Evolutionary conservation across 371 early-diverging fungal genomes (phyloP).

Genomic region (Lichtheimia hyalospora): DNA sequence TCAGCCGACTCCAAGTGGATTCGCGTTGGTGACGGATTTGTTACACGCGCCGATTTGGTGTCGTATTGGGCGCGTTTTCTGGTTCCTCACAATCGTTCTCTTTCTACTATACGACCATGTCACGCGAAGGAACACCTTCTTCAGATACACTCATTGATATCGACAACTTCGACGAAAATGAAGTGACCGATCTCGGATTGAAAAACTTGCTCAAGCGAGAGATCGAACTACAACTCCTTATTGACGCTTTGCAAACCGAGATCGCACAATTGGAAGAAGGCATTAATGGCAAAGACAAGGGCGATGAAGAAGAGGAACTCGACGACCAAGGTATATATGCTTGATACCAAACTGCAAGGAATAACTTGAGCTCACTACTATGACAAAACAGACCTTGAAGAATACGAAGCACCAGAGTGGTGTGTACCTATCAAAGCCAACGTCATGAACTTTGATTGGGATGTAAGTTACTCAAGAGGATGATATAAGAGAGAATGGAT

Average conservation of each 20-base stretch:
- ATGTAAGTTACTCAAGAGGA: slow-evolving; percentile 44
- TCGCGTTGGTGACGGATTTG: too few relatives aligned
- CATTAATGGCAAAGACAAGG: slow-evolving; percentile 21
- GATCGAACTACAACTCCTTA: slow-evolving; percentile 51
- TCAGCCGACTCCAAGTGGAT: too few relatives aligned
- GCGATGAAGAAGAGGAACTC: slow-evolving; percentile 28
- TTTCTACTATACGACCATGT: background rate
- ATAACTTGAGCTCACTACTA: background rate
- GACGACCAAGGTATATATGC: slow-evolving; percentile 33
- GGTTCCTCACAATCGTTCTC: background rate
- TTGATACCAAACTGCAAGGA: background rate
- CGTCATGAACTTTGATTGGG: slow-evolving; percentile 93
- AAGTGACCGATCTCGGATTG: slow-evolving; percentile 29
- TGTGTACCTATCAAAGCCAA: slow-evolving; percentile 93
- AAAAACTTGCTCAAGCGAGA: slow-evolving; percentile 50
- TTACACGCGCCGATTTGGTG: too few relatives aligned
- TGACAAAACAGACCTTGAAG: slow-evolving; percentile 62
- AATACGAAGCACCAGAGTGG: slow-evolving; percentile 92
- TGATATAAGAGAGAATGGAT: background rate
- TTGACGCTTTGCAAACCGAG: slow-evolving; percentile 58
- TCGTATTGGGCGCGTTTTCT: too few relatives aligned
- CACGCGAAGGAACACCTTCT: slow-evolving; percentile 5
- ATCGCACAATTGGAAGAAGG: slow-evolving; percentile 59
- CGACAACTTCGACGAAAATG: slow-evolving; percentile 26
- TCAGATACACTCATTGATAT: slow-evolving; percentile 7